Evolutionary conservation across 768 basidiomycete genomes (phyloP).

Genomic region (Pleurotus eryngii): DNA sequence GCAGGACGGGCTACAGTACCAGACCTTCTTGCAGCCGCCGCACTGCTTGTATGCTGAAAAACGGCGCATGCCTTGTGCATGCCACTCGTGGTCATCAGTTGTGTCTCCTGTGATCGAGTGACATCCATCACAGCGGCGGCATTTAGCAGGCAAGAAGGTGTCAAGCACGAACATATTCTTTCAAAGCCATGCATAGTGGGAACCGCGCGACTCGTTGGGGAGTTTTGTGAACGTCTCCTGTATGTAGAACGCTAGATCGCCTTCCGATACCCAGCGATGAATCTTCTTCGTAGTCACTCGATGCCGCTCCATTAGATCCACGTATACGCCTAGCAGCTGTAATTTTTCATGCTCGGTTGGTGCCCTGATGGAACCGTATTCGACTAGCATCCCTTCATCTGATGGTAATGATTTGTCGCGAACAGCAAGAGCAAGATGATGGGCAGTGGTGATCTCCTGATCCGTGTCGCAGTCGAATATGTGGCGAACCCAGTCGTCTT

Average conservation of each 20-base stretch:
- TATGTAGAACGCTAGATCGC: neutral
- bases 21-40: constrained; percentile 20
- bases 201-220: neutral
- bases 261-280: neutral
- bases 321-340: neutral
- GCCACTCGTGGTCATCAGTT: neutral
- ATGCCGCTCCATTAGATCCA: neutral
- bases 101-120: neutral
- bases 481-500: constrained; percentile 24
- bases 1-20: constrained; percentile 31
- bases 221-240: neutral
- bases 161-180: neutral
- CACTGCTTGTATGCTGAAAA: constrained; percentile 11
- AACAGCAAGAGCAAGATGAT: constrained; percentile 27
- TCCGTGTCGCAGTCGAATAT: constrained; percentile 29
- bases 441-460: constrained; percentile 23
- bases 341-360: neutral
- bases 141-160: neutral
- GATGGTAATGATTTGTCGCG: constrained; percentile 22
- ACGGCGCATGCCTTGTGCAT: neutral
- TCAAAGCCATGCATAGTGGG: neutral
- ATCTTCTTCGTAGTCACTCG: neutral
- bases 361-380: constrained; percentile 18
- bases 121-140: neutral
- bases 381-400: constrained; percentile 26